Evolutionary conservation across 768 basidiomycete species (phyloP).

Genomic region (Podaxis sp.): DNA sequence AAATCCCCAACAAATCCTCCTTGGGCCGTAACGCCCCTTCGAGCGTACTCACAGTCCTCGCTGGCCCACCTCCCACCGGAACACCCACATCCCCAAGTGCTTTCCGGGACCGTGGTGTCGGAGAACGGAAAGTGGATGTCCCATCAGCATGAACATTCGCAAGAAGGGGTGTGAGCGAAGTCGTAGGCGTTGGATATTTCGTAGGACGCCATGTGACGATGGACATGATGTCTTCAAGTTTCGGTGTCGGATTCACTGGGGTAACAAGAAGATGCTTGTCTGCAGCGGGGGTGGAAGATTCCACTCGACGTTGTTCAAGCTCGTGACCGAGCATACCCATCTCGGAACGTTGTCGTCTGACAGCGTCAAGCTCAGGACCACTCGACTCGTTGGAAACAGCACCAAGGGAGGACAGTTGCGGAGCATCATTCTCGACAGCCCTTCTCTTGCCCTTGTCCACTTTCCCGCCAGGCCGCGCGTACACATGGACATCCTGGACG

Average conservation of each 20-base stretch:
- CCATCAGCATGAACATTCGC: conserved; percentile 4
- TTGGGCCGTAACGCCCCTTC: background rate
- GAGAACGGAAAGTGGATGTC: conserved; percentile 1
- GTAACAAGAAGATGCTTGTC: conserved; percentile 8
- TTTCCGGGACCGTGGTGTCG: background rate
- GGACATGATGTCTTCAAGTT: conserved; percentile 9
- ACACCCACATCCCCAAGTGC: background rate
- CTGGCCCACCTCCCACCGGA: background rate
- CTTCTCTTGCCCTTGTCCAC: conserved; percentile 24
- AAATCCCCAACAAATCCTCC: conserved; percentile 7
- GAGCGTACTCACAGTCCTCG: conserved; percentile 3
- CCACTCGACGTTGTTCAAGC: background rate
- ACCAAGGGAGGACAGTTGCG: background rate
- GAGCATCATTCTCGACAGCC: conserved; percentile 13
- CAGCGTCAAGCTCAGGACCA: conserved; percentile 3
- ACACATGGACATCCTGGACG: conserved; percentile 7
- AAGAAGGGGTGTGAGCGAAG: conserved; percentile 6
- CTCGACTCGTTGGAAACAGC: background rate
- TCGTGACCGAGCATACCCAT: conserved; percentile 5
- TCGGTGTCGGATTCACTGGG: background rate
- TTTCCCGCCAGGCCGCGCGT: background rate
- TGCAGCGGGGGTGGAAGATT: background rate
- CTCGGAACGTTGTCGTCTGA: conserved; percentile 7
- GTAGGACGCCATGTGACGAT: conserved; percentile 13
- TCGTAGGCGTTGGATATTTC: conserved; percentile 11